Evolutionary conservation across 2,329 filamentous ascomycete species (phyloP), one percentile per base, ranked within the genome.

Genomic region (Penicillium hordei): DNA sequence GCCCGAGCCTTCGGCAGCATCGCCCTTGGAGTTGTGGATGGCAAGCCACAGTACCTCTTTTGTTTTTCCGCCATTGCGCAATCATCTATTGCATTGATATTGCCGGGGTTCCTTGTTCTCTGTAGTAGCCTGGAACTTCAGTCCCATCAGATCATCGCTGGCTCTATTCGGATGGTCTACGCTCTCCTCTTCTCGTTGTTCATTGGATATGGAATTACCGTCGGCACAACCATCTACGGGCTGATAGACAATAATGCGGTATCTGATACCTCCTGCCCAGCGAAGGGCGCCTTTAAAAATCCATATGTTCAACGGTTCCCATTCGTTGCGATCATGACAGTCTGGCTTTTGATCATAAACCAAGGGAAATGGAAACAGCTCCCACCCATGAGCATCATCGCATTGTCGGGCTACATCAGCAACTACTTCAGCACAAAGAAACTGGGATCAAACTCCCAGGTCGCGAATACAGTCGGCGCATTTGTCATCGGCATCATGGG

Each of bases 351-450:
- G 62, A 82, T 92, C 65, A 87, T 93, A 72, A 92, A 93, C 72
- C 89, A 93, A 66, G 89, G 88, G 51, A 91, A 91, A 74, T 90
- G 85, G 83, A 87, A 84, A 66, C 89, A 93, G 70, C 83, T 86
- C 27, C 89, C 89, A 0, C 82, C 89, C 48, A 93, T 93, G 89
- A 76, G 89, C 1, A 45, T 84, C 61, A 91, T 94, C 67, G 85
- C 89, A 0, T 77, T 91, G 38, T 82, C 84, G 0, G 90, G 90
- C 10, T 93, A 89, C 70, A 79, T 86, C 10, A 88, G 91, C 67
- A 81, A 67, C 44, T 67, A 67, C 27, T 67, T 67, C 57, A 65
- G 65, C 50, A 67, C 65, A 1, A 64, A 63, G 33, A 85, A 83
- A 62, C 89, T 93, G 70, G 77, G 81, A n/a, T 83, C 81, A 50